Base-by-base conservation (phyloP, 2,329 filamentous ascomycete genomes). In the Stemphylium lycopersici region DNA sequence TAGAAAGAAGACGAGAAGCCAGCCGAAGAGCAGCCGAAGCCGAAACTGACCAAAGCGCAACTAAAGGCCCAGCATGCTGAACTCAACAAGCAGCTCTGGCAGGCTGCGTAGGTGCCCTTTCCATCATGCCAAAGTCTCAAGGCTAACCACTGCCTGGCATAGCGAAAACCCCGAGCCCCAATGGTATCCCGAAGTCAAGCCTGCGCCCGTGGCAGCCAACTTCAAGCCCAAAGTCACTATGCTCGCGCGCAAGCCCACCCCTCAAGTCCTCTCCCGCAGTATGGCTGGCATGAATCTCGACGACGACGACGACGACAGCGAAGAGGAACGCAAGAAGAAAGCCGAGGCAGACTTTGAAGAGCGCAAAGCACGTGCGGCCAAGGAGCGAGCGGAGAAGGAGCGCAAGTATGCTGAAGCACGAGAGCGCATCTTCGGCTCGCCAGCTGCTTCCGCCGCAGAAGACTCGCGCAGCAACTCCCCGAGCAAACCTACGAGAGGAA, bases 341-440 rank as follows among this genome's bases (percentile, higher is more conserved):
- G 79, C 82, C 16, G 86, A 87, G 63, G 84, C 86, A 38, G 89
- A 86, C 0, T 84, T 88, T 3, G 90, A 93, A 66, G 89, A 96
- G 78, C 84, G 92, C 31, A 87, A 90, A 58, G 84, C 87, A 20
- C 89, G 89, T 69, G 90, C 93, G 48, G 86, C 91, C 71, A 83
- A 84, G 43, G 91, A 96, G 65, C 84, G 87, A 8, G 92, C 96
- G 70, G 92, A 96, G 78, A 96, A 95, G 79, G 90, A 96, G 78
- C 87, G 87, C 52, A 89, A 90, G 56, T 97, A 97, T 72, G 90
- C 96, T 57, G 92, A 96, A 78, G 90, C 88, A 5, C 84, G 93
- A 26, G 91, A 93, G 66, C 89, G 92, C 72, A 88, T 97, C 50
- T 93, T 97, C 74, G 92, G 92, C 16, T 86, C 84, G 18, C 73